Evolutionary conservation across 768 basidiomycete species (phyloP).

Genomic region (Calocybe indica): DNA sequence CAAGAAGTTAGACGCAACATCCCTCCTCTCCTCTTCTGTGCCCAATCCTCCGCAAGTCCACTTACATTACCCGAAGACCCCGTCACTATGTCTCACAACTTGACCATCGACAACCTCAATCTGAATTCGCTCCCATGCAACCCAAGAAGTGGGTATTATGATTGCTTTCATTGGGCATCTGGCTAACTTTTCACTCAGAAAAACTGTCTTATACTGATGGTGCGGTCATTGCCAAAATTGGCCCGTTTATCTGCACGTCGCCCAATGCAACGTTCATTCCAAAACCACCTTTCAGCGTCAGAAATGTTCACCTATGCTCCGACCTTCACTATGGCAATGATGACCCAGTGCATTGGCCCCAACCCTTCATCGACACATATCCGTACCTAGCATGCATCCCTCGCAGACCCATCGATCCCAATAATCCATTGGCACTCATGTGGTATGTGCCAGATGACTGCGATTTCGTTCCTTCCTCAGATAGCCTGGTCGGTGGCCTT

Average conservation of each 20-base stretch:
- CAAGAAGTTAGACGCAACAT: too few species aligned
- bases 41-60: too few species aligned
- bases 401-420: neutral
- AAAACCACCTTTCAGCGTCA: neutral
- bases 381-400: neutral
- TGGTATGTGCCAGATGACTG: too few species aligned
- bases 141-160: neutral
- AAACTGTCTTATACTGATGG: neutral
- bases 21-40: too few species aligned
- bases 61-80: neutral
- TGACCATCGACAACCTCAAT: too few species aligned
- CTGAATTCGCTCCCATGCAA: too few species aligned
- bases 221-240: too few species aligned
- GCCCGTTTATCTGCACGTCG: too few species aligned
- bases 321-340: neutral
- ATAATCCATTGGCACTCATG: neutral
- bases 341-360: neutral
- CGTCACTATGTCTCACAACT: too few species aligned
- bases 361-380: too few species aligned
- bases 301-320: neutral
- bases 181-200: neutral
- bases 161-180: neutral
- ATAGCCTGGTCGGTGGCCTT: too few species aligned
- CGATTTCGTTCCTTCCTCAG: too few species aligned
- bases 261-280: neutral